These are phyloP conservation scores for Ogataea trehalophila DNA, from an alignment of 805 yeast genomes.

Conservation along the genomic window DNA sequence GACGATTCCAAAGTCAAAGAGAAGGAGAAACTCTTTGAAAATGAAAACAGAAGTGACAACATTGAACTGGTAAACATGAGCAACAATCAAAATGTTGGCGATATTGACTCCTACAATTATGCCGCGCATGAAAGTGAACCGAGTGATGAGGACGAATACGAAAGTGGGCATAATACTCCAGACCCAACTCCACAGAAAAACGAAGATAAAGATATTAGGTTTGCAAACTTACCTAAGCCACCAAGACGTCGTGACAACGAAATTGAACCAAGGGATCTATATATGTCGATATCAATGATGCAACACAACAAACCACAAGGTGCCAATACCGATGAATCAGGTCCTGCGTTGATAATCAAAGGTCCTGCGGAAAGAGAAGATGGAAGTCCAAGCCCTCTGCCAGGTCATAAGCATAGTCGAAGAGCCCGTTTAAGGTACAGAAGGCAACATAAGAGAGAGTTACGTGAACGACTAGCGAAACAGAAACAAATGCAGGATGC, in stretches of 20 bases:
- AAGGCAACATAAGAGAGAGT: constrained; percentile 16
- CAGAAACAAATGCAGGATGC: constrained; percentile 7
- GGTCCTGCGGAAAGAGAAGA: constrained; percentile 77
- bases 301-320: constrained; percentile 42
- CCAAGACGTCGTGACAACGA: constrained; percentile 37
- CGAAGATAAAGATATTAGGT: constrained; percentile 39
- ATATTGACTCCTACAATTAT: constrained; percentile 7
- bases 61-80: constrained; percentile 8
- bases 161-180: background rate
- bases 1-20: constrained; percentile 5
- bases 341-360: constrained; percentile 71
- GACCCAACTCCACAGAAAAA: background rate
- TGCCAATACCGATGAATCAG: constrained; percentile 46
- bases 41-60: constrained; percentile 5
- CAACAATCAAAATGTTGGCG: constrained; percentile 1
- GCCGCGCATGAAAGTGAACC: constrained; percentile 30
- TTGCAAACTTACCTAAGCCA: constrained; percentile 58
- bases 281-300: constrained; percentile 76
- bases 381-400: constrained; percentile 15
- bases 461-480: constrained; percentile 9
- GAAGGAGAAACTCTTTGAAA: constrained; percentile 1
- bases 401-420: constrained; percentile 19
- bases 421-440: constrained; percentile 18
- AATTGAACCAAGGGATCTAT: constrained; percentile 79
- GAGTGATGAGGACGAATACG: constrained; percentile 5